Conservation (phyloP, 192 early-diverging fungal genomes). For the Chytriomyces confervae region DNA sequence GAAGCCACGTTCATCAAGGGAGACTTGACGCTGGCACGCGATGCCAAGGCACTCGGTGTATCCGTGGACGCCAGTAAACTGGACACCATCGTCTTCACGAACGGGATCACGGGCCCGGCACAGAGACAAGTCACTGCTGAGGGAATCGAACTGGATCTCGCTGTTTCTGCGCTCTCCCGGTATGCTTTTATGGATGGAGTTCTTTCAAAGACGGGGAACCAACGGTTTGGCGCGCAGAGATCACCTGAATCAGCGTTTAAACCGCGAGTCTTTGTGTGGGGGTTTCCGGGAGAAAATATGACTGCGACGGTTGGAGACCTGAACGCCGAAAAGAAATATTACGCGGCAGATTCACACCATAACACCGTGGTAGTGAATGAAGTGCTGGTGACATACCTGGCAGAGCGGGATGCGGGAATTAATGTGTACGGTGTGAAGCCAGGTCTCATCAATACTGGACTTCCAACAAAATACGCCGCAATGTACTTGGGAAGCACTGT, state of each 20-base stretch:
- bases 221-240: background rate
- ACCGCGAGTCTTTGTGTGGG: background rate
- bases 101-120: background rate
- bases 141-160: background rate
- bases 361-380: background rate
- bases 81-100: background rate
- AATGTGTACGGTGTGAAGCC: slow-evolving; percentile 4
- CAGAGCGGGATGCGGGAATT: background rate
- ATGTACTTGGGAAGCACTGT: background rate
- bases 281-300: background rate
- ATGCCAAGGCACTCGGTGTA: background rate
- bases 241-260: background rate
- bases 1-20: background rate
- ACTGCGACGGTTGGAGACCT: background rate
- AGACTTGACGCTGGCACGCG: background rate
- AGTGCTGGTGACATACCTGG: background rate
- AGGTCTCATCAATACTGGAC: background rate
- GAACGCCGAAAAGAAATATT: background rate
- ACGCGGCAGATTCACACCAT: background rate
- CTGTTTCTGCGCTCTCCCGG: background rate
- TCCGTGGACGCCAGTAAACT: background rate
- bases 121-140: background rate
- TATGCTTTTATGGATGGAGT: slow-evolving; percentile 3
- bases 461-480: background rate
- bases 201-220: background rate